Base-by-base conservation (phyloP, 1,284 basidiomycete species). In the Austropuccinia psidii region DNA sequence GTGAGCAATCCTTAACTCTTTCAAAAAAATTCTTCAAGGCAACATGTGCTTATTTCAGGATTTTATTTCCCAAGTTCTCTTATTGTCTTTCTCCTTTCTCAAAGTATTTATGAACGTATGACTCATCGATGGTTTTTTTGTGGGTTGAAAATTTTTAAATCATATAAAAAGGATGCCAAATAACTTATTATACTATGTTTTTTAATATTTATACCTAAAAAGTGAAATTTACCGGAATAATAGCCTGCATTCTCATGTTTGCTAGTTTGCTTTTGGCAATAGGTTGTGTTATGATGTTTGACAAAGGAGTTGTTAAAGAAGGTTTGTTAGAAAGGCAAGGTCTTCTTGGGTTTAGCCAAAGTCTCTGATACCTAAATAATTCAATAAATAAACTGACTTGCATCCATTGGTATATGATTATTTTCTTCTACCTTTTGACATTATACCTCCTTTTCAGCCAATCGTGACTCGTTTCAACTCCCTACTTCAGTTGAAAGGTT, bases 211-310 rank as follows among this genome's bases (percentile, higher is more conserved):
- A 6, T 29, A 5, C 24, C 27, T 33, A 37, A 60, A n/a, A n/a
- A 72, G 69, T 72, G 57, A 72, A 54, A 29, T 72, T 72, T 21
- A 62, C 47, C 15, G 69, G 69, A 41, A 49, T 62, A 17, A 72
- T 60, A 24, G 57, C 69, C 39, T 72, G 69, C 35, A 35, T 72
- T 29, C 57, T 72, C 24, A 58, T 72, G 55, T 50, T 72, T 72
- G 35, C 69, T 31, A 72, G 69, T 43, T 54, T 72, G 41, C n/a
- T 72, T 3, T 35, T 62, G 21, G 69, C 69, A 31, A 55, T 54
- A 9, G 57, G 31, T 2, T 72, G 69, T 55, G 47, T 62, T 17
- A 11, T 72, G n/a, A 31, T 58, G 11, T 72, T 72, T 54, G 69
- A 72, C 27, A 41, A 31, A 49, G 69, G 69, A 13, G 31, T 72